Percentiles rank a stretch among this genome's conserved stretches.
phyloP scores from a whole-genome alignment of 352 stramenopile genomes.

The Pythium utonaiense region DNA sequence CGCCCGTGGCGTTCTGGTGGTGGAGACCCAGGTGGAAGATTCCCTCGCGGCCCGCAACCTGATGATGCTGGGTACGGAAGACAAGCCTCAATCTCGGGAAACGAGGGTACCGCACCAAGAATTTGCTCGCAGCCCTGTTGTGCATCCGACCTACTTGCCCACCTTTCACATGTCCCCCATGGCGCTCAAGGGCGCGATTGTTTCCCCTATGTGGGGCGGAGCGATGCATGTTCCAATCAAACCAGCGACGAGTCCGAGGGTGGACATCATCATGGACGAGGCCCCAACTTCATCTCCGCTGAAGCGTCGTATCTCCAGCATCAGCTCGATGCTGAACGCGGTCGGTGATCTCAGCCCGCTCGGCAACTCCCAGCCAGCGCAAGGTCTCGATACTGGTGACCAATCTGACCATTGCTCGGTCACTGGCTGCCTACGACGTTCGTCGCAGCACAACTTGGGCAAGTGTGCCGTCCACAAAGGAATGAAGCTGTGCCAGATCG shows the following conservation, averaged over 20 bases:
- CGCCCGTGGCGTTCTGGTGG: constrained; percentile 1
- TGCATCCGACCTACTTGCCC: not conserved
- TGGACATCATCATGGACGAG: not conserved
- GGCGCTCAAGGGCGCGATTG: constrained; percentile 8
- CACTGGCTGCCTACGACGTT: constrained; percentile 30
- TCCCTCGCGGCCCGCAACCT: constrained; percentile 14
- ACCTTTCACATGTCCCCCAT: constrained; percentile 25
- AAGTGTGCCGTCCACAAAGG: constrained; percentile 47
- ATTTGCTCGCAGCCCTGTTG: constrained; percentile 9
- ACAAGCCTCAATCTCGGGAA: not conserved
- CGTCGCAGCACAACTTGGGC: constrained; percentile 14
- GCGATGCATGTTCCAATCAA: not conserved
- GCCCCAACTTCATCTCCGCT: not conserved
- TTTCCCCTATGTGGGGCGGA: not conserved
- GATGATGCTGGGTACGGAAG: constrained; percentile 14
- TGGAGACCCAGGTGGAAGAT: constrained; percentile 12
- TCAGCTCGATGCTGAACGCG: constrained; percentile 7
- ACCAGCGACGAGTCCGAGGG: not conserved
- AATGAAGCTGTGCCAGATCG: constrained; percentile 37
- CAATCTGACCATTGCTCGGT: constrained; percentile 24
- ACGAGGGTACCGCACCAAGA: not conserved
- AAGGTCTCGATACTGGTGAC: not conserved
- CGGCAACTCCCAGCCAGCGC: not conserved
- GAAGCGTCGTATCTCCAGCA: constrained; percentile 11
- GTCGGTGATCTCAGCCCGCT: not conserved